phyloP scores from a whole-genome alignment of 257 asterid species.

The Solanum boliviense region DNA sequence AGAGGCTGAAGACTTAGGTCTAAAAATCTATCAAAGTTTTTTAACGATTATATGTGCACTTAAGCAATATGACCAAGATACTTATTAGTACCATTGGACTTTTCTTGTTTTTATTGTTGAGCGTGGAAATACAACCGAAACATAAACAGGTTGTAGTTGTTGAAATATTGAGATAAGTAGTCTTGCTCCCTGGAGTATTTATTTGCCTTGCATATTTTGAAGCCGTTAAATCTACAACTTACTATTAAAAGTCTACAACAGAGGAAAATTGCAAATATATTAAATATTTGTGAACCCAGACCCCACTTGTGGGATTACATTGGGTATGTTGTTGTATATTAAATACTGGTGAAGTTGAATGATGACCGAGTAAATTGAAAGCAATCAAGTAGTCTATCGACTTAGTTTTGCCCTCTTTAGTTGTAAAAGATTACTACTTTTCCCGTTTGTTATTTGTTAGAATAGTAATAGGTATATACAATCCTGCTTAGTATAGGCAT shows the following conservation, averaged over 20 bases:
- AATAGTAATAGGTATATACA: background rate
- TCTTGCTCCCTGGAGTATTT: background rate
- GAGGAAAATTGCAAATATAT: background rate
- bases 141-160: background rate
- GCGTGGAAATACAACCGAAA: background rate
- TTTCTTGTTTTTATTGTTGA: background rate
- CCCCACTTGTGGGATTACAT: background rate
- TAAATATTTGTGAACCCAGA: background rate
- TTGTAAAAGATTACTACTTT: background rate
- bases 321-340: background rate
- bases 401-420: background rate
- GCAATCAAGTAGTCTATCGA: background rate
- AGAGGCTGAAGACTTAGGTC: background rate
- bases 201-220: background rate
- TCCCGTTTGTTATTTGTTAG: background rate
- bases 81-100: background rate
- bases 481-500: background rate
- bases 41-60: background rate
- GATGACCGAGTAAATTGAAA: background rate
- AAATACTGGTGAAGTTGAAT: background rate
- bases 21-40: background rate
- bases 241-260: background rate
- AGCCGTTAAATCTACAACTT: background rate
- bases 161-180: background rate
- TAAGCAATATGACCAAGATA: background rate